phyloP scores from a whole-genome alignment of 768 basidiomycete species.

The Lentinula sp. region DNA sequence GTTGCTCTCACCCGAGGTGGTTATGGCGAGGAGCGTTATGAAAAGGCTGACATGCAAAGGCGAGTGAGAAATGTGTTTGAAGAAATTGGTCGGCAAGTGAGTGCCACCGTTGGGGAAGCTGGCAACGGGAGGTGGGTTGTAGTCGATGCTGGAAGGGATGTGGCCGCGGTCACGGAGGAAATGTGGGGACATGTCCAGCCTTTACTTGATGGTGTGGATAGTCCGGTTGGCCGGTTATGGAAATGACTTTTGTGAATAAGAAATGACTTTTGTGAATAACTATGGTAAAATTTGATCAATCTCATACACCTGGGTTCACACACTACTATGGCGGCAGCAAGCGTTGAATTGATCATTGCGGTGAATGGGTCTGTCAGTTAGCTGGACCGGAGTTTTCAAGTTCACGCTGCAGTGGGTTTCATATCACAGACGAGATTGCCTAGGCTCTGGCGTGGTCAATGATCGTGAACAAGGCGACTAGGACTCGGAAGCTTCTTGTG shows the following conservation, averaged over 20 bases:
- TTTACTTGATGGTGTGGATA: constrained; percentile 30
- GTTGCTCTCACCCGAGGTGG: constrained; percentile 65
- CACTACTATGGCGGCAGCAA: too few relatives aligned
- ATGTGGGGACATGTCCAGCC: constrained; percentile 50
- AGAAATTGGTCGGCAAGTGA: constrained; percentile 49
- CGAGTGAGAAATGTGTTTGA: constrained; percentile 57
- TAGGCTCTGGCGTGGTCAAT: too few relatives aligned
- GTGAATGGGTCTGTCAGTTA: too few relatives aligned
- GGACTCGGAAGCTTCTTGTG: too few relatives aligned
- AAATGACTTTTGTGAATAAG: constrained; percentile 2
- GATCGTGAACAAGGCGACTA: too few relatives aligned
- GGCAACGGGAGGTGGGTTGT: constrained; percentile 37
- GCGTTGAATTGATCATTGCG: too few relatives aligned
- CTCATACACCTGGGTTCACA: too few relatives aligned
- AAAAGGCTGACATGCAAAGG: constrained; percentile 70
- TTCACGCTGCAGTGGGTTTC: too few relatives aligned
- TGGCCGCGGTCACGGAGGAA: constrained; percentile 43
- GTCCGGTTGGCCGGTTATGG: constrained; percentile 51
- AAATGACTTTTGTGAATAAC: constrained; percentile 1
- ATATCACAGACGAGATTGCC: too few relatives aligned
- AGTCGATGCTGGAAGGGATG: constrained; percentile 51
- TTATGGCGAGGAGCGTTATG: constrained; percentile 85
- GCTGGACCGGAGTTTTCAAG: too few relatives aligned
- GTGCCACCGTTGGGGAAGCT: constrained; percentile 13
- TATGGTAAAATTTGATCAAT: neutral